Percentiles rank a stretch among this genome's conserved stretches.
Conservation (phyloP, 306 rosid genomes). For the Malus fusca region DNA sequence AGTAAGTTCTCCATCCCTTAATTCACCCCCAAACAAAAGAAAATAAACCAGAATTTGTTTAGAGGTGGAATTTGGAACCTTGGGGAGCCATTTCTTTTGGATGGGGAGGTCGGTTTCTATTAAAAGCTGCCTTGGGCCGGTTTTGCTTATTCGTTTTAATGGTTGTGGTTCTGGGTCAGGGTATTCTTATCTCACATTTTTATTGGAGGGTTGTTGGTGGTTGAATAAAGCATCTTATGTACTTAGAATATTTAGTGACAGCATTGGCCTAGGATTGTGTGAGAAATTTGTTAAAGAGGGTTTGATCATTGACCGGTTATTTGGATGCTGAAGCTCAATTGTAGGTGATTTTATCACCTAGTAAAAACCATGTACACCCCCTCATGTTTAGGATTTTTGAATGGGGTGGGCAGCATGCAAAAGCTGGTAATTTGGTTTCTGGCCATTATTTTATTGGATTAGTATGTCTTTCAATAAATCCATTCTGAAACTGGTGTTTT, state of each 20-base stretch:
- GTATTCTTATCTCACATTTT: background rate
- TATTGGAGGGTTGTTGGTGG: background rate
- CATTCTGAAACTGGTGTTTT: background rate
- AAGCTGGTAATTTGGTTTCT: background rate
- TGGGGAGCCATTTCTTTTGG: no score
- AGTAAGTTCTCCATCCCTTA: background rate
- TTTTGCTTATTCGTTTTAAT: background rate
- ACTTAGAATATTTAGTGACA: background rate
- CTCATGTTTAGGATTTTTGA: no score
- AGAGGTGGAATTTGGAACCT: no score
- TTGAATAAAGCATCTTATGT: background rate
- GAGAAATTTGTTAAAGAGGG: background rate
- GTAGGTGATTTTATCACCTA: background rate
- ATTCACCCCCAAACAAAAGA: no score
- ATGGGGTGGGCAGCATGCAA: background rate
- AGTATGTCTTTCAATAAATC: background rate
- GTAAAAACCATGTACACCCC: background rate
- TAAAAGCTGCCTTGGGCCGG: background rate
- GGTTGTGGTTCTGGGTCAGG: background rate
- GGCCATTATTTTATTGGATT: background rate
- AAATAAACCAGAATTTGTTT: no score
- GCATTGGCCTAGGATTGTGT: background rate
- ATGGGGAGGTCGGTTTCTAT: background rate
- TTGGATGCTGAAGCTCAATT: background rate
- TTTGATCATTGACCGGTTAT: background rate